Conservation (phyloP, 1,284 basidiomycete species). For the Coniophora puteana region DNA sequence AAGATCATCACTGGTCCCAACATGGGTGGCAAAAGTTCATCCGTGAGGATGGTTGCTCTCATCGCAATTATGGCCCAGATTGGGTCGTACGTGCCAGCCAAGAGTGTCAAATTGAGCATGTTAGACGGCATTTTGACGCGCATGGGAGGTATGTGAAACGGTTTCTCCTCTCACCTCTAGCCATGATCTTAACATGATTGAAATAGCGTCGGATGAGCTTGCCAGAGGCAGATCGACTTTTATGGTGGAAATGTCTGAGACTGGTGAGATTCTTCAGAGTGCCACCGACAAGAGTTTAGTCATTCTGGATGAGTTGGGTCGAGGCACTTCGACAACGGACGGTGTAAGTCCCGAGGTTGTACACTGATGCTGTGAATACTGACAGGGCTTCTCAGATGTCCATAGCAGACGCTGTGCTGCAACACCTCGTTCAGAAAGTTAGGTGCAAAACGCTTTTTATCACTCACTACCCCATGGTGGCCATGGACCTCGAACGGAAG, state of each 20-base stretch:
- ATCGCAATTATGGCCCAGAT: conserved; percentile 69
- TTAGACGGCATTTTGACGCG: conserved; percentile 85
- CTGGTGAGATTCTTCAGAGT: conserved; percentile 81
- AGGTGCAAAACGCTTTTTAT: conserved; percentile 89
- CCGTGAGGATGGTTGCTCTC: conserved; percentile 71
- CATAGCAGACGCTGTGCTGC: conserved; percentile 76
- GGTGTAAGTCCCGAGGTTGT: conserved; percentile 51
- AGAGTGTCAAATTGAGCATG: conserved; percentile 66
- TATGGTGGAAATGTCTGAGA: conserved; percentile 96
- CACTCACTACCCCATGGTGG: conserved; percentile 85
- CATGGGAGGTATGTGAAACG: conserved; percentile 64
- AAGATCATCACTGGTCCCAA: conserved; percentile 85
- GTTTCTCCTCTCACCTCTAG: conserved; percentile 5
- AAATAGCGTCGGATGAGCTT: conserved; percentile 80
- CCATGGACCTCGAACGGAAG: conserved; percentile 50
- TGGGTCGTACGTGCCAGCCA: conserved; percentile 77
- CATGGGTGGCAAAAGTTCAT: conserved; percentile 81
- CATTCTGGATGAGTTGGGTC: conserved; percentile 83
- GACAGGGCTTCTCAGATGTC: conserved; percentile 57
- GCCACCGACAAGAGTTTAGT: conserved; percentile 76
- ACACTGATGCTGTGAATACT: conserved; percentile 3
- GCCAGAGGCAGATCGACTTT: conserved; percentile 86
- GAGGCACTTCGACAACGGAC: conserved; percentile 84
- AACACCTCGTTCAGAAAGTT: conserved; percentile 61
- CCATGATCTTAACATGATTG: conserved; percentile 8